Evolutionary conservation across 75 land plant genomes (phyloP).

Genomic region (Pinus taeda): DNA sequence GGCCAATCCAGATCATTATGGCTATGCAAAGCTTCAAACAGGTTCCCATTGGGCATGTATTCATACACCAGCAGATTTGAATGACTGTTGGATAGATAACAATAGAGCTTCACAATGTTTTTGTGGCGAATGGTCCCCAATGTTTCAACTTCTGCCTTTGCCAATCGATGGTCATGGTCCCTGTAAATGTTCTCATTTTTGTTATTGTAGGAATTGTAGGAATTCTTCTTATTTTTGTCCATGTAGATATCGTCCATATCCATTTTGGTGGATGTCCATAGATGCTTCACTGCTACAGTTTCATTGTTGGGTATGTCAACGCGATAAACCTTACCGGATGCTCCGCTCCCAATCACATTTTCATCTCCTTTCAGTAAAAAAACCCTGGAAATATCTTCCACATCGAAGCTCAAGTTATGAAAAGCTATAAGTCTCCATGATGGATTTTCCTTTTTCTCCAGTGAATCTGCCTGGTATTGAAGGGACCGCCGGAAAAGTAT

Average conservation of each 20-base stretch:
- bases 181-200: not conserved
- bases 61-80: slow-evolving; percentile 69
- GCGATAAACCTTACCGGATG: slow-evolving; percentile 80
- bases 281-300: slow-evolving; percentile 70
- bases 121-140: slow-evolving; percentile 73
- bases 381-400: slow-evolving; percentile 45
- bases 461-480: slow-evolving; percentile 3
- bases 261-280: slow-evolving; percentile 33
- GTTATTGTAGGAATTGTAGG: not conserved
- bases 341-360: slow-evolving; percentile 75
- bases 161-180: not conserved
- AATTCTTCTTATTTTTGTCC: slow-evolving; percentile 1
- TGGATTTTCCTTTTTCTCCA: slow-evolving; percentile 35
- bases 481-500: slow-evolving; percentile 8
- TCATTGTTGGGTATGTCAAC: slow-evolving; percentile 55
- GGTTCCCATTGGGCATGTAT: slow-evolving; percentile 88
- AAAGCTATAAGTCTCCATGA: slow-evolving; percentile 54
- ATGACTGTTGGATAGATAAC: slow-evolving; percentile 45
- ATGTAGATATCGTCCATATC: slow-evolving; percentile 19
- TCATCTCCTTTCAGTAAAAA: slow-evolving; percentile 48
- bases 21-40: slow-evolving; percentile 64
- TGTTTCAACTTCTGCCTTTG: slow-evolving; percentile 64
- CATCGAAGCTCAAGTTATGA: slow-evolving; percentile 43
- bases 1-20: slow-evolving; percentile 67
- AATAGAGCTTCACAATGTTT: slow-evolving; percentile 78